A percentile compares a stretch with the other conserved stretches of the same genome.
phyloP scores from a whole-genome alignment of 768 basidiomycete species.

The Boletus bicolor region DNA sequence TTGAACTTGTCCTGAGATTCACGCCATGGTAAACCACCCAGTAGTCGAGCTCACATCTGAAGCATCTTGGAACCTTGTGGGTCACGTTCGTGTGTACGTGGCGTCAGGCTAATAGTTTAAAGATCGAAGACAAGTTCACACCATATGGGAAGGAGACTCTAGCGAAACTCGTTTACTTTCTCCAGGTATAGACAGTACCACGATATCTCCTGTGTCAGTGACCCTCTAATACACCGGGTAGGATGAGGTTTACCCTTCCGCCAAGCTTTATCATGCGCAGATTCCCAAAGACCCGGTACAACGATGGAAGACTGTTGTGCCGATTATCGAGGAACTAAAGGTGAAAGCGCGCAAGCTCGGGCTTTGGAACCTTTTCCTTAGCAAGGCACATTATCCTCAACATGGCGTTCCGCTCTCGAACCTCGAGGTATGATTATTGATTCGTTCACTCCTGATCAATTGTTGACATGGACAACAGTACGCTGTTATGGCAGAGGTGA shows the following conservation, averaged over 20 bases:
- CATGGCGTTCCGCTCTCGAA: conserved; percentile 89
- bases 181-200: conserved; percentile 53
- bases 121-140: conserved; percentile 94
- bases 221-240: conserved; percentile 28
- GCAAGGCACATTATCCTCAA: conserved; percentile 89
- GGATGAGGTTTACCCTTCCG: conserved; percentile 87
- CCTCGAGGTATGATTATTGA: conserved; percentile 63
- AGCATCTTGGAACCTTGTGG: conserved; percentile 84
- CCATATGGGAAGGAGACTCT: conserved; percentile 85
- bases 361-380: conserved; percentile 96
- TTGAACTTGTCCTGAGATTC: not conserved
- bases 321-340: conserved; percentile 82
- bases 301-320: conserved; percentile 84
- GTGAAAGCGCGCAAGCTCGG: conserved; percentile 82
- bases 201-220: not conserved
- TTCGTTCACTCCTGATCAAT: not conserved
- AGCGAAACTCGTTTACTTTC: conserved; percentile 77
- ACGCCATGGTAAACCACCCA: conserved; percentile 61
- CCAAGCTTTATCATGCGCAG: conserved; percentile 74
- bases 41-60: conserved; percentile 75
- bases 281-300: conserved; percentile 67
- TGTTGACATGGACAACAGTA: conserved; percentile 52
- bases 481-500: conserved; percentile 94
- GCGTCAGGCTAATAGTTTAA: not conserved
- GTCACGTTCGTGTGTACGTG: conserved; percentile 10